These are phyloP conservation scores for Euphorbia pulcherrima DNA, from an alignment of 345 rosid genomes.

Conservation along the genomic window DNA sequence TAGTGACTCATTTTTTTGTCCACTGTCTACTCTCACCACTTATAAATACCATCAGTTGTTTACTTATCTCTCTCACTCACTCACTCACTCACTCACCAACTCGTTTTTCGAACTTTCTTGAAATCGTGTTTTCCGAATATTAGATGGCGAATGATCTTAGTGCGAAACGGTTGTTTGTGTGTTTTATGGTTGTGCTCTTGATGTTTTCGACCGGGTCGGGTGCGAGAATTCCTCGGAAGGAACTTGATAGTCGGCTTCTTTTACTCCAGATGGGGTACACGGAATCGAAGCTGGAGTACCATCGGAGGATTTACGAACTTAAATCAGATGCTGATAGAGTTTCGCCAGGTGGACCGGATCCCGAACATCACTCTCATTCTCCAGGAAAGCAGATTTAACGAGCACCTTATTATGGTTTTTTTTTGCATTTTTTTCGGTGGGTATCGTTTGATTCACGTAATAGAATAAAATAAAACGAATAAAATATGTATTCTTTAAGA, in stretches of 20 bases:
- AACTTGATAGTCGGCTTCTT: conserved; percentile 12
- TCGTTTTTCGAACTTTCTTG: background rate
- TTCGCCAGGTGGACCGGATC: conserved; percentile 45
- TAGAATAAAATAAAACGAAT: too few species aligned
- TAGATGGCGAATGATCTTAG: conserved; percentile 18
- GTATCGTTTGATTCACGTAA: too few species aligned
- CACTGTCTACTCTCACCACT: conserved; percentile 2
- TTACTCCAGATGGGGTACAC: conserved; percentile 27
- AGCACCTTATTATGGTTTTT: background rate
- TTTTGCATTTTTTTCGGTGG: background rate
- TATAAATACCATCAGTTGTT: conserved; percentile 17
- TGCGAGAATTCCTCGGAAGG: conserved; percentile 10
- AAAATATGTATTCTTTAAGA: too few species aligned
- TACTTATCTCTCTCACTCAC: background rate
- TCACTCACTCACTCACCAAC: background rate
- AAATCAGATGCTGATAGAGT: conserved; percentile 10
- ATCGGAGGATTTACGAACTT: conserved; percentile 7
- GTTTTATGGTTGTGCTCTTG: conserved; percentile 12
- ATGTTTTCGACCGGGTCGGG: conserved; percentile 11
- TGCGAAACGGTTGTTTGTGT: background rate
- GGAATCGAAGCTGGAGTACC: conserved; percentile 5
- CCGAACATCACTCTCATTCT: conserved; percentile 30
- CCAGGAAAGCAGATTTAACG: conserved; percentile 1
- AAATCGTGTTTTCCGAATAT: background rate
- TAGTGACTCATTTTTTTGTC: conserved; percentile 23